phyloP scores from a whole-genome alignment of 2,329 filamentous ascomycete genomes.

The Rachicladosporium sp. region DNA sequence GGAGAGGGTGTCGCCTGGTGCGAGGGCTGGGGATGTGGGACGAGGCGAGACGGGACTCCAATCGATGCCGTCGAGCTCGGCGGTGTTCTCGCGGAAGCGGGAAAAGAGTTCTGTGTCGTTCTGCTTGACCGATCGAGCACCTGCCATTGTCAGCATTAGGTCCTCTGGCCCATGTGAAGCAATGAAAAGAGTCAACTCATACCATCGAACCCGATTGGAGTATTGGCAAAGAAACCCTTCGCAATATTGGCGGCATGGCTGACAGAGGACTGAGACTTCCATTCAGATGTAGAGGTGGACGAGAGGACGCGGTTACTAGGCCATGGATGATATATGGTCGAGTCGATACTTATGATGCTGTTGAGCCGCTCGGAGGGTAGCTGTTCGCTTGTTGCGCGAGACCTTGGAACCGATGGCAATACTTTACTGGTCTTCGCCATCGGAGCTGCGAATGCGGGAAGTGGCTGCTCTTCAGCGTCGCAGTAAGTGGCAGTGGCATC shows the following conservation, averaged over 20 bases:
- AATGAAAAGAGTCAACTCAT: slow-evolving; percentile 6
- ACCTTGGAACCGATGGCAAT: background rate
- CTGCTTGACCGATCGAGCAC: background rate
- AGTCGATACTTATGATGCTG: slow-evolving; percentile 19
- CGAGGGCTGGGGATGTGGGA: slow-evolving; percentile 10
- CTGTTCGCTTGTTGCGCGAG: slow-evolving; percentile 6
- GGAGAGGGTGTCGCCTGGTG: slow-evolving; percentile 9
- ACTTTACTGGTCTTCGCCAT: background rate
- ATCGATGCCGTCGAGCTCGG: slow-evolving; percentile 15
- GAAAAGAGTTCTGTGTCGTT: background rate
- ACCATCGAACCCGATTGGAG: slow-evolving; percentile 20
- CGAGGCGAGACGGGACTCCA: slow-evolving; percentile 9
- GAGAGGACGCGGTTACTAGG: slow-evolving; percentile 19
- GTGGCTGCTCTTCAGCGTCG: background rate
- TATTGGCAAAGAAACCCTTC: slow-evolving; percentile 19
- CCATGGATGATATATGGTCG: slow-evolving; percentile 13
- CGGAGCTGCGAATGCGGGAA: background rate
- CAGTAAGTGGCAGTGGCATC: background rate
- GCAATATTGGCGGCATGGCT: slow-evolving; percentile 21
- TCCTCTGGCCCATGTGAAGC: background rate
- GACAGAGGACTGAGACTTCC: slow-evolving; percentile 20
- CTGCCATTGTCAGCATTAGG: slow-evolving; percentile 1
- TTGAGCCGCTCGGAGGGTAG: slow-evolving; percentile 12
- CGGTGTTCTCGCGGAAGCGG: background rate
- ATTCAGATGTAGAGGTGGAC: slow-evolving; percentile 14